Base-by-base conservation (phyloP, 768 basidiomycete species). In the Hirschioporus abietinus region DNA sequence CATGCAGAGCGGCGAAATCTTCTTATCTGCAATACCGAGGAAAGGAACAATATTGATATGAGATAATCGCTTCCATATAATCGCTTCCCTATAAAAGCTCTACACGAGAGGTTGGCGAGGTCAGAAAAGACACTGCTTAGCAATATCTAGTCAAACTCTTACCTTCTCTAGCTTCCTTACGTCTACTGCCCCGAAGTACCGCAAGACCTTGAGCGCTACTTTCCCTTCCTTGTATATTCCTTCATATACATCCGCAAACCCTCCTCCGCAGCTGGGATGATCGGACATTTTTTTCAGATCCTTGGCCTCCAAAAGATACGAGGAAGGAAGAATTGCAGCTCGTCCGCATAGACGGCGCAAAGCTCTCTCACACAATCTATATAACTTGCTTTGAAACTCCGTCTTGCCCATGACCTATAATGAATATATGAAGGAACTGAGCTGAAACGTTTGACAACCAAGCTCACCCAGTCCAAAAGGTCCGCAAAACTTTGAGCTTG, bases 1-100 rank as follows among this genome's bases (percentile, higher is more conserved):
- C 58, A 69, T 52, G 3, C 35, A 58, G 9, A 67, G 58, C 20
- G 42, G 63, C 17, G 65, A 69, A 17, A 67, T 23, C 15, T 67
- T 58, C 20, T 9, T 52, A 57, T 66, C 60, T 34, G 60, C 24
- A 25, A 61, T 61, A 12, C 60, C 60, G 25, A 61, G 60, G 23
- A 61, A 61, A 5, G 60, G 60, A 4, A 61, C 60, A 5, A 61
- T n/a, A 15, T 61, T 61, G 12, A 17, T 3, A 23, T 61, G 60
- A 12, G 60, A 61, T 17, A 61, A 61, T 61, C 60, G 60, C 20
- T 23, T 61, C 60, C 60, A 61, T 12, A 61, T 26, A 8, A 61
- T 34, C 3, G 60, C 23, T 23, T 61, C 60, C 15, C 60, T 4
- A 61, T 34, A 61, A 34, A 61, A 61, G 60, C 18, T 61, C 60